Conservation (phyloP, 1,139 yeast species). For the Pichia sp. region DNA sequence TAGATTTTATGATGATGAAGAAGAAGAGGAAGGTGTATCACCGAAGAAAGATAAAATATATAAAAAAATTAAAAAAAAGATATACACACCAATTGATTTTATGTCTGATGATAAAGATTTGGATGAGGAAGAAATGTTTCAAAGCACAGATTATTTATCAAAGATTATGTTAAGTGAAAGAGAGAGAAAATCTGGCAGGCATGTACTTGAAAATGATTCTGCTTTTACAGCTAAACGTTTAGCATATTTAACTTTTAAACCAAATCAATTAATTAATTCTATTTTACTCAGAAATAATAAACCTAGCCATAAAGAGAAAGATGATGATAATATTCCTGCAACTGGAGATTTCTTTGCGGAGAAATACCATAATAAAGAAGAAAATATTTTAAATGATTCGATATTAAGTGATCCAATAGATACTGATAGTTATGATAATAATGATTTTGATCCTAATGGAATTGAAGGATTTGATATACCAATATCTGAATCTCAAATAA, state of each 20-base stretch:
- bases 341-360: conserved; percentile 51
- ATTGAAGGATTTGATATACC: conserved; percentile 21
- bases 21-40: background rate
- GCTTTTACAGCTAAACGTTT: conserved; percentile 45
- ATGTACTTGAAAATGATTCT: conserved; percentile 45
- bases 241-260: conserved; percentile 42
- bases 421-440: conserved; percentile 3
- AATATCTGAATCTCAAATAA: conserved; percentile 4
- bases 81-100: conserved; percentile 28
- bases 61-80: conserved; percentile 17
- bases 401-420: conserved; percentile 11
- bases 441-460: conserved; percentile 18
- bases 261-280: conserved; percentile 25
- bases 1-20: background rate
- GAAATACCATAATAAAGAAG: conserved; percentile 35
- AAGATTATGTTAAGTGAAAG: conserved; percentile 28
- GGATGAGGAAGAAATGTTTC: conserved; percentile 36
- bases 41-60: background rate
- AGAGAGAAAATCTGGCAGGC: conserved; percentile 24
- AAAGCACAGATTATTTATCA: conserved; percentile 26
- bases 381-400: conserved; percentile 17
- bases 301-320: conserved; percentile 25
- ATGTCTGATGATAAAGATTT: conserved; percentile 35
- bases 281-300: conserved; percentile 27
- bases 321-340: conserved; percentile 31